Conservation (phyloP, 164 flowering plant species). For the Tetrastigma voinierianum region DNA sequence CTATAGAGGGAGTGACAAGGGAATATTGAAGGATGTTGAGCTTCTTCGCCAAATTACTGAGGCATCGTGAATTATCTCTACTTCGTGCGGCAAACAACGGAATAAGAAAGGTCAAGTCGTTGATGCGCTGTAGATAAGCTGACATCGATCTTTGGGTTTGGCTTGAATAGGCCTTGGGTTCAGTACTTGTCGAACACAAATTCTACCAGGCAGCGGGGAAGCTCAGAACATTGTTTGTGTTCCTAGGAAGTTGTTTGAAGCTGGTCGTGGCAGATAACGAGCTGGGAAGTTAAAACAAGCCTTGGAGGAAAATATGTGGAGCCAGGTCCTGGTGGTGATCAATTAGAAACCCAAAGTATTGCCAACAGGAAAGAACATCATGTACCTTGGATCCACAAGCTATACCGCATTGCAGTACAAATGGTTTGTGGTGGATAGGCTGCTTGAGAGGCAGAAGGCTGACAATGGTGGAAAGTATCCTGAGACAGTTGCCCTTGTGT, state of each 20-base stretch:
- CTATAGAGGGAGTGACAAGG: conserved; percentile 86
- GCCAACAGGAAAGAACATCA: conserved; percentile 99
- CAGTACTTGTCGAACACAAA: conserved; percentile 78
- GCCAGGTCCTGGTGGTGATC: conserved; percentile 99
- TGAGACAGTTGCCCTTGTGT: conserved; percentile 91
- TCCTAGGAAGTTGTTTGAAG: conserved; percentile 80
- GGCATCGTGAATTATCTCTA: conserved; percentile 77
- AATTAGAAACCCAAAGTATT: conserved; percentile 96
- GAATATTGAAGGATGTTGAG: conserved; percentile 81
- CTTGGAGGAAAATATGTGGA: conserved; percentile 87
- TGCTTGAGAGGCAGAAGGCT: conserved; percentile 90
- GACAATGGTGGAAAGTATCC: conserved; percentile 97
- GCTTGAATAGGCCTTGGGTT: conserved; percentile 88
- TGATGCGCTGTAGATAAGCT: conserved; percentile 68
- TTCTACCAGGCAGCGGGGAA: conserved; percentile 85
- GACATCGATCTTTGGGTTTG: conserved; percentile 81
- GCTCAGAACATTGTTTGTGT: conserved; percentile 66
- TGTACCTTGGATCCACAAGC: conserved; percentile 95
- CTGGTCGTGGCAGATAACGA: conserved; percentile 93
- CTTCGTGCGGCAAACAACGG: conserved; percentile 79
- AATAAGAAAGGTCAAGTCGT: too few relatives aligned
- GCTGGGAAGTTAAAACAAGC: conserved; percentile 89
- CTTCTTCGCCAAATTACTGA: conserved; percentile 88
- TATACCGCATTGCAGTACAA: conserved; percentile 92
- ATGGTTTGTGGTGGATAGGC: conserved; percentile 83